Percentiles rank a stretch among this genome's conserved stretches.
Evolutionary conservation across 495 filamentous ascomycete species (phyloP).

Genomic region (Neurospora intermedia): DNA sequence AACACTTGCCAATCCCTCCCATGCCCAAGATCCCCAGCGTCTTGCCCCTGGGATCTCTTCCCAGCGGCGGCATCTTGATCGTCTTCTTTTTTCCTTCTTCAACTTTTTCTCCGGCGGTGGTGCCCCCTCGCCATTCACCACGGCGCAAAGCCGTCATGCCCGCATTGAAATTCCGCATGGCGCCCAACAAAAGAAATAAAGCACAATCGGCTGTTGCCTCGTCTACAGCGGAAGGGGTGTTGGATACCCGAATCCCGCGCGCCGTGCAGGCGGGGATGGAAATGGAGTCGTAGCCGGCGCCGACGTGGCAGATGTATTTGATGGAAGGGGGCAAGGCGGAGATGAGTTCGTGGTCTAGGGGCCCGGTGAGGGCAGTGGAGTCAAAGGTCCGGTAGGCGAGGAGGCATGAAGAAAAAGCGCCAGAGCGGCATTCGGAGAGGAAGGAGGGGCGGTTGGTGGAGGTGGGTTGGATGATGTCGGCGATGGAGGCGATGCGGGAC

Average conservation of each 20-base stretch:
- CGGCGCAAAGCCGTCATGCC: conserved; percentile 46
- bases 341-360: conserved; percentile 57
- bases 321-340: conserved; percentile 52
- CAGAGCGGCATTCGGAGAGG: conserved; percentile 48
- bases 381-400: conserved; percentile 70
- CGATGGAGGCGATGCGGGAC: too few species aligned
- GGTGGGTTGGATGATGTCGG: too few species aligned
- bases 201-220: conserved; percentile 71
- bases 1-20: conserved; percentile 65
- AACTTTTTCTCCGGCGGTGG: too few species aligned
- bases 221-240: conserved; percentile 70
- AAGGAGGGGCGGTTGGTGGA: too few species aligned
- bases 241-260: conserved; percentile 57
- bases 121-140: too few species aligned
- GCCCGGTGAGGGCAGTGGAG: conserved; percentile 56
- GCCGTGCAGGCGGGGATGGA: conserved; percentile 59
- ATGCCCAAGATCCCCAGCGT: conserved; percentile 74
- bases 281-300: conserved; percentile 77
- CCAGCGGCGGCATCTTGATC: conserved; percentile 25
- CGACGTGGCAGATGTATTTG: conserved; percentile 76
- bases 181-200: conserved; percentile 69
- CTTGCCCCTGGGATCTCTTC: conserved; percentile 63
- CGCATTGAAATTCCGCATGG: conserved; percentile 58
- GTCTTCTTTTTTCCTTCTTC: not conserved
- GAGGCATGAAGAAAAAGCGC: conserved; percentile 54